Evolutionary conservation across 2,329 filamentous ascomycete genomes (phyloP).

Genomic region (Sporothrix schenckii): DNA sequence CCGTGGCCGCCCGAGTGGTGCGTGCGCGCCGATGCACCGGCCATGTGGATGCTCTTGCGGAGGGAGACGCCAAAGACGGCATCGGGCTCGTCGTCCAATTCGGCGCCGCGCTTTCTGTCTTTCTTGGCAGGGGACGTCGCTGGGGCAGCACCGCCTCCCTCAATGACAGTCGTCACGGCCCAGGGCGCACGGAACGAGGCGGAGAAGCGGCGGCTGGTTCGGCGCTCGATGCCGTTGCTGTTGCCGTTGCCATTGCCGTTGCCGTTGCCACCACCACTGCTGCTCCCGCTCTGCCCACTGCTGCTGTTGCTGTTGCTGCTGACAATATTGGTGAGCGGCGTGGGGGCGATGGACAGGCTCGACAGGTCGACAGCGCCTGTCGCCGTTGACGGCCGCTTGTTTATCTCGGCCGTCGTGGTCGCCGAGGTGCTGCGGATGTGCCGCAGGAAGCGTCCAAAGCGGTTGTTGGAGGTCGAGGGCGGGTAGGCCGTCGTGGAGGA

Average conservation of each 20-base stretch:
- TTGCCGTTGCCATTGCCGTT: too few species aligned
- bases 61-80: slow-evolving; percentile 49
- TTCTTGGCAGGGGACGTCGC: slow-evolving; percentile 18
- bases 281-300: not conserved
- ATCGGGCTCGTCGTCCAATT: slow-evolving; percentile 35
- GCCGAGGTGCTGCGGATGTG: slow-evolving; percentile 29
- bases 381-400: slow-evolving; percentile 22
- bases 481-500: not conserved
- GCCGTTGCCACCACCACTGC: not conserved
- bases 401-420: slow-evolving; percentile 14
- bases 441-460: slow-evolving; percentile 31
- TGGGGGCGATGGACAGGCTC: slow-evolving; percentile 23
- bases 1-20: slow-evolving; percentile 45
- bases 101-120: not conserved
- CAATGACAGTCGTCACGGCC: slow-evolving; percentile 38
- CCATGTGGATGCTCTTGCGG: slow-evolving; percentile 47
- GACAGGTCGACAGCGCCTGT: not conserved
- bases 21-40: slow-evolving; percentile 46
- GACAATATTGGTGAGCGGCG: slow-evolving; percentile 17
- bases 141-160: not conserved
- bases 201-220: slow-evolving; percentile 38
- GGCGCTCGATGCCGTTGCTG: not conserved
- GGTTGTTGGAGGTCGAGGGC: not conserved
- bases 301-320: slow-evolving; percentile 16
- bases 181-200: slow-evolving; percentile 43